Conservation (phyloP, 1,139 yeast genomes). For the Magnusiomyces magnusii region DNA sequence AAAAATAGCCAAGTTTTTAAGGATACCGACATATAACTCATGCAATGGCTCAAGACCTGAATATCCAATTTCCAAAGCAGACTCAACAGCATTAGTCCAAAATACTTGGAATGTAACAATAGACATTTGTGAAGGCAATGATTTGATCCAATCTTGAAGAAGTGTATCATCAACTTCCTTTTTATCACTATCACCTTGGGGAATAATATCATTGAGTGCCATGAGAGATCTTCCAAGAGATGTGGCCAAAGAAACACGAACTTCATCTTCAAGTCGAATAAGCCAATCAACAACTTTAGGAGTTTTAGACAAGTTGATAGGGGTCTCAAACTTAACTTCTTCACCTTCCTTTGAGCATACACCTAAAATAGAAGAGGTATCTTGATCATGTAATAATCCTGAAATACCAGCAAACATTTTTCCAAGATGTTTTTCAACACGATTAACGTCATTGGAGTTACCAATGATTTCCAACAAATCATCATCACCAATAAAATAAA, state of each 20-base stretch:
- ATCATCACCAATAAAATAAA: conserved; percentile 86
- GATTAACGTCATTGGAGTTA: conserved; percentile 42
- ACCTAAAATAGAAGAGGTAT: conserved; percentile 38
- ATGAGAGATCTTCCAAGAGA: conserved; percentile 31
- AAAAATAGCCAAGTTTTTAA: conserved; percentile 30
- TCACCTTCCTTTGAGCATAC: conserved; percentile 64
- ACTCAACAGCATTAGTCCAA: conserved; percentile 46
- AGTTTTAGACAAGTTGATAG: conserved; percentile 41
- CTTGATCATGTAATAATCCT: conserved; percentile 38
- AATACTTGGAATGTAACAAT: conserved; percentile 51
- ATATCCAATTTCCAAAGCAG: conserved; percentile 19
- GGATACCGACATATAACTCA: conserved; percentile 17
- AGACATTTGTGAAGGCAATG: conserved; percentile 52
- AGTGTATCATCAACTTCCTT: neutral
- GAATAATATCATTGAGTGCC: conserved; percentile 19
- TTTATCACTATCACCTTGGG: conserved; percentile 13
- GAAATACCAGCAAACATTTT: conserved; percentile 70
- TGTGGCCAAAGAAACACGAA: conserved; percentile 40
- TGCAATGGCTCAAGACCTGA: conserved; percentile 15
- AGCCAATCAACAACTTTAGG: conserved; percentile 60
- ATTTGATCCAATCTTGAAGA: conserved; percentile 32
- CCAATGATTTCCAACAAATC: conserved; percentile 82
- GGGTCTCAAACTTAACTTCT: conserved; percentile 37
- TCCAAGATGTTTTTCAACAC: conserved; percentile 53
- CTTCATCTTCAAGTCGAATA: conserved; percentile 46